Percentiles rank a stretch among this genome's conserved stretches.
Conservation (phyloP, 495 filamentous ascomycete genomes). For the Penicillium chermesinum region DNA sequence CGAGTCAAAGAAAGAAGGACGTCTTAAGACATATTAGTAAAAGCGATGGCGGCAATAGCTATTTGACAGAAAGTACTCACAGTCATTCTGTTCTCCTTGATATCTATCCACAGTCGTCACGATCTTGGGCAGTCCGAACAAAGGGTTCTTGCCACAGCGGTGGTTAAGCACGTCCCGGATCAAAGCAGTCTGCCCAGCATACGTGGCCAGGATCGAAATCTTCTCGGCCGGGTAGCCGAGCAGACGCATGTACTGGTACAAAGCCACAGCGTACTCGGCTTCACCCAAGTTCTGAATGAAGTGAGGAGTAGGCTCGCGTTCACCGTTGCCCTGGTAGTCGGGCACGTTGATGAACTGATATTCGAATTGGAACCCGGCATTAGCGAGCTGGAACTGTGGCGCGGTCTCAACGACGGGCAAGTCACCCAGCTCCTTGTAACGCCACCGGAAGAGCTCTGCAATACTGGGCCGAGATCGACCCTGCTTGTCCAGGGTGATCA, state of each 20-base stretch:
- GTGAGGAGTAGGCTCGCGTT: slow-evolving; percentile 88
- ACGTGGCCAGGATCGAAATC: slow-evolving; percentile 88
- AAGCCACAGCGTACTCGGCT: slow-evolving; percentile 91
- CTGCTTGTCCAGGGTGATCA: slow-evolving; percentile 86
- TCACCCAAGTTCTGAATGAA: slow-evolving; percentile 97
- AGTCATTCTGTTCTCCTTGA: slow-evolving; percentile 98
- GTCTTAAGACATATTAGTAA: slow-evolving; percentile 49
- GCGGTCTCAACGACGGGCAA: slow-evolving; percentile 64
- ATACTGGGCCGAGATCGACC: slow-evolving; percentile 83
- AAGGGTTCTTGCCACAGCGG: slow-evolving; percentile 70
- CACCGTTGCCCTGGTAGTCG: slow-evolving; percentile 87
- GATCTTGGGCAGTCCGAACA: slow-evolving; percentile 88
- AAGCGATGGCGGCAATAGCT: slow-evolving; percentile 7
- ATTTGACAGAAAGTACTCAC: slow-evolving; percentile 48
- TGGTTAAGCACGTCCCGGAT: slow-evolving; percentile 86
- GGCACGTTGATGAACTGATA: slow-evolving; percentile 97
- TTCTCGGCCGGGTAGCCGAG: slow-evolving; percentile 90
- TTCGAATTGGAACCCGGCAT: slow-evolving; percentile 87
- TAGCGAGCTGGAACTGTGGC: slow-evolving; percentile 73
- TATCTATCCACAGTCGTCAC: slow-evolving; percentile 98
- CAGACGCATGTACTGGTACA: slow-evolving; percentile 96
- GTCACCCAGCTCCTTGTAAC: slow-evolving; percentile 76
- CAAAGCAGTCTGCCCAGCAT: slow-evolving; percentile 89
- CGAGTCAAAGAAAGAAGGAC: slow-evolving; percentile 89
- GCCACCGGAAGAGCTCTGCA: slow-evolving; percentile 88